Evolutionary conservation across 495 filamentous ascomycete genomes (phyloP).

Genomic region (Lasiosphaeriaceae sp.): DNA sequence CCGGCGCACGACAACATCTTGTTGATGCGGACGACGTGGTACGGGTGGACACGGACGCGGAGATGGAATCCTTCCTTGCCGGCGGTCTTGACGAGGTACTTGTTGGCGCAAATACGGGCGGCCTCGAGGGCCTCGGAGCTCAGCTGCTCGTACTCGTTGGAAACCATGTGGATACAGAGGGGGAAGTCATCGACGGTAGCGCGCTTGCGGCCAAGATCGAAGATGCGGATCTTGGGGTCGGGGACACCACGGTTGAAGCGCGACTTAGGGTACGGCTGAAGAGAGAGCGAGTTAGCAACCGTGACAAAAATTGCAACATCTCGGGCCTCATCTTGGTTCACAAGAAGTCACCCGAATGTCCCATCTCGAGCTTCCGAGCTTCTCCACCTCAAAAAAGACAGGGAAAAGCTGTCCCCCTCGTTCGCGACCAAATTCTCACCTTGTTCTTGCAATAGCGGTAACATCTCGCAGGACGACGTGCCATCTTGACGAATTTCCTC

Average conservation of each 20-base stretch:
- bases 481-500: slow-evolving; percentile 77
- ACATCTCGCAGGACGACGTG: slow-evolving; percentile 95
- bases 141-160: slow-evolving; percentile 99
- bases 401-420: neutral
- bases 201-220: slow-evolving; percentile 98
- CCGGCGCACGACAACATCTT: slow-evolving; percentile 99
- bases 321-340: neutral
- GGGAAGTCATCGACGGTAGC: slow-evolving; percentile 98
- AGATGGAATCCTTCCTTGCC: slow-evolving; percentile 99
- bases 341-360: neutral
- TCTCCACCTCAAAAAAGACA: neutral
- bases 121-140: slow-evolving; percentile 98
- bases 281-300: slow-evolving; percentile 33
- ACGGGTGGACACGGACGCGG: slow-evolving; percentile 95
- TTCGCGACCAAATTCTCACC: slow-evolving; percentile 52
- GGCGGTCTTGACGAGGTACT: slow-evolving; percentile 95
- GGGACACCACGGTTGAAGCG: slow-evolving; percentile 99
- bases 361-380: slow-evolving; percentile 1
- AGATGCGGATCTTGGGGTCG: slow-evolving; percentile 99
- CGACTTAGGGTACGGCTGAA: slow-evolving; percentile 95
- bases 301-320: neutral
- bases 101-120: slow-evolving; percentile 99
- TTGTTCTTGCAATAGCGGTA: slow-evolving; percentile 99
- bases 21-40: slow-evolving; percentile 99
- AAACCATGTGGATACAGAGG: slow-evolving; percentile 95